A percentile compares a stretch with the other conserved stretches of the same genome.
Conservation (phyloP, 2,329 filamentous ascomycete genomes). For the Phialocephala subalpina region DNA sequence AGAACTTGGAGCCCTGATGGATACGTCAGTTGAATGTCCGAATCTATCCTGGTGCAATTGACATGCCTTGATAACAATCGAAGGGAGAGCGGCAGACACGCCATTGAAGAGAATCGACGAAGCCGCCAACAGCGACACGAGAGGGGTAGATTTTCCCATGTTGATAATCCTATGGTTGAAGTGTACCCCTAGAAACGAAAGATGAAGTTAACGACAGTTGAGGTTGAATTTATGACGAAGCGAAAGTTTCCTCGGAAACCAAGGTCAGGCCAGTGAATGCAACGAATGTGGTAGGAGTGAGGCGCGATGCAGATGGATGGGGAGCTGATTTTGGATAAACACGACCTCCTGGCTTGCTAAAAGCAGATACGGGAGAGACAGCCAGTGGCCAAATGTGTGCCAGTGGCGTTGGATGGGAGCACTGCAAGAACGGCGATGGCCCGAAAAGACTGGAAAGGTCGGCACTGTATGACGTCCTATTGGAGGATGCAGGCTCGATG, state of each 20-base stretch:
- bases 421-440: background rate
- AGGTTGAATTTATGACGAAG: conserved; percentile 5
- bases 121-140: conserved; percentile 29
- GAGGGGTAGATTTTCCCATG: conserved; percentile 23
- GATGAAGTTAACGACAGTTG: conserved; percentile 13
- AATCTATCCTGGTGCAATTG: background rate
- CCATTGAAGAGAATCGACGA: conserved; percentile 22
- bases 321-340: background rate
- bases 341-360: conserved; percentile 1
- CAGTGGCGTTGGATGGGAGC: background rate
- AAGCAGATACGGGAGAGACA: background rate
- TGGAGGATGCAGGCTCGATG: background rate
- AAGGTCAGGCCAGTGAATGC: background rate
- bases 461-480: background rate
- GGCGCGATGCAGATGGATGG: conserved; percentile 1
- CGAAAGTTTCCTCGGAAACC: conserved; percentile 7
- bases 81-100: conserved; percentile 59
- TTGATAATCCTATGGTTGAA: conserved; percentile 11
- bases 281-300: background rate
- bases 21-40: conserved; percentile 14
- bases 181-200: conserved; percentile 8
- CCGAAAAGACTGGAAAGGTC: background rate
- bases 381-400: background rate
- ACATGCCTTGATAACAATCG: conserved; percentile 54
- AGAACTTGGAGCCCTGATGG: conserved; percentile 41